Conservation (phyloP, 108 stramenopile genomes). For the Nannochloropsis gaditana region DNA sequence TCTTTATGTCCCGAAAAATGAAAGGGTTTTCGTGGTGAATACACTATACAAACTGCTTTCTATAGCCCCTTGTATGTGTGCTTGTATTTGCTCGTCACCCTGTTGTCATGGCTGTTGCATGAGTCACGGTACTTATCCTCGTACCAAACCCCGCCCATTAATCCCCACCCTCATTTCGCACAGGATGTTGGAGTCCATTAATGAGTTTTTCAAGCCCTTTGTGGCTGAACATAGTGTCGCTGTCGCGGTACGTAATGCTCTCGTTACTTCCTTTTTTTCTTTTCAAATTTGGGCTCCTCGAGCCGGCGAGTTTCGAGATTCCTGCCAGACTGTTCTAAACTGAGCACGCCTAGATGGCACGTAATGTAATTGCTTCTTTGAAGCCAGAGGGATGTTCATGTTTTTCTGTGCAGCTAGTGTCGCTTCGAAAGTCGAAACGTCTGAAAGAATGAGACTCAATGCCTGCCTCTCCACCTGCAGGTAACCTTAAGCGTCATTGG, state of each 20-base stretch:
- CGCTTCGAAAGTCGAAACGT: neutral
- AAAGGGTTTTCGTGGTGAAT: too few relatives aligned
- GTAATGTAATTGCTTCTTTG: neutral
- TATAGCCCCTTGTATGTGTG: too few relatives aligned
- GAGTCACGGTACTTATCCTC: too few relatives aligned
- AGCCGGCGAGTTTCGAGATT: neutral
- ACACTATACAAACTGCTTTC: too few relatives aligned
- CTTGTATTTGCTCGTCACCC: too few relatives aligned
- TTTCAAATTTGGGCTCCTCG: neutral
- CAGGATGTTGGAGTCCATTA: neutral
- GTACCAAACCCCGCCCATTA: too few relatives aligned
- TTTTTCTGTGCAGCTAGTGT: neutral
- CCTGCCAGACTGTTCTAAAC: neutral
- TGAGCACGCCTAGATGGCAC: neutral
- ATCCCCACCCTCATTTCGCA: too few relatives aligned
- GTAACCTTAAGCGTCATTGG: neutral
- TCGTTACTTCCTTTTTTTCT: neutral
- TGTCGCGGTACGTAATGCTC: neutral
- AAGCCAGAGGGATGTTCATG: neutral
- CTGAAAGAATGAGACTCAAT: neutral
- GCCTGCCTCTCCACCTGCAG: neutral
- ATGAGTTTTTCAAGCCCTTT: neutral
- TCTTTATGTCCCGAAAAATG: too few relatives aligned
- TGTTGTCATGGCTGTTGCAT: too few relatives aligned
- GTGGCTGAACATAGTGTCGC: neutral